phyloP scores from a whole-genome alignment of 352 stramenopile genomes.

The Pythium folliculosum region DNA sequence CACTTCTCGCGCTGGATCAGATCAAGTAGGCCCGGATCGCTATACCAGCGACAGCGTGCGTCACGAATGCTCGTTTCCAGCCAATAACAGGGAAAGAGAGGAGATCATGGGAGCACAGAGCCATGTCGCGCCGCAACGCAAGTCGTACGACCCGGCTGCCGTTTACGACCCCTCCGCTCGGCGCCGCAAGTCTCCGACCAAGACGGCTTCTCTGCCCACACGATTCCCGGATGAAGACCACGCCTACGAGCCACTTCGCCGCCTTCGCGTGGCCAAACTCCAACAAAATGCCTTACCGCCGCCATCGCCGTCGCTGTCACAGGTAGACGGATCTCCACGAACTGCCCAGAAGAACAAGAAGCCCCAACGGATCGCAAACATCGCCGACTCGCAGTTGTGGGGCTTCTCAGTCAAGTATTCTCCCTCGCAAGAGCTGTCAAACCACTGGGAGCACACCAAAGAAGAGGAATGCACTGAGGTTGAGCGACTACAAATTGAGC shows the following conservation, averaged over 20 bases:
- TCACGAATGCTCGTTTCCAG: no score
- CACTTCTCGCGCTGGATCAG: no score
- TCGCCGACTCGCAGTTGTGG: constrained; percentile 28
- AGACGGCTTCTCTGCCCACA: constrained; percentile 5
- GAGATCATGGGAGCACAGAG: constrained; percentile 10
- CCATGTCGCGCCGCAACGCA: neutral
- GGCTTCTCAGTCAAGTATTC: constrained; percentile 32
- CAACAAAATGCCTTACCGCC: constrained; percentile 35
- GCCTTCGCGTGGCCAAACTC: constrained; percentile 21
- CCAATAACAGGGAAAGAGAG: no score
- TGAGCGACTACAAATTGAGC: neutral
- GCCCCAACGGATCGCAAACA: constrained; percentile 21
- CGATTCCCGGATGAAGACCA: constrained; percentile 29
- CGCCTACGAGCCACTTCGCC: constrained; percentile 10
- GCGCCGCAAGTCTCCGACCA: constrained; percentile 6
- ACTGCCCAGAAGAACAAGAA: neutral
- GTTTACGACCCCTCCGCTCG: constrained; percentile 18
- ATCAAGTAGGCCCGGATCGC: no score
- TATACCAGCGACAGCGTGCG: no score
- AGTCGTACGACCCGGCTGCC: constrained; percentile 6
- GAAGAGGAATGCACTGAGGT: neutral
- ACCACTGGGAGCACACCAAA: neutral
- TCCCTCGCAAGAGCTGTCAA: constrained; percentile 20
- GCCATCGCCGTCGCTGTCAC: constrained; percentile 7
- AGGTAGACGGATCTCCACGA: neutral